Evolutionary conservation across 108 stramenopile species (phyloP), one percentile per base, ranked within the genome.

Genomic region (Cyclotella distinguenda): DNA sequence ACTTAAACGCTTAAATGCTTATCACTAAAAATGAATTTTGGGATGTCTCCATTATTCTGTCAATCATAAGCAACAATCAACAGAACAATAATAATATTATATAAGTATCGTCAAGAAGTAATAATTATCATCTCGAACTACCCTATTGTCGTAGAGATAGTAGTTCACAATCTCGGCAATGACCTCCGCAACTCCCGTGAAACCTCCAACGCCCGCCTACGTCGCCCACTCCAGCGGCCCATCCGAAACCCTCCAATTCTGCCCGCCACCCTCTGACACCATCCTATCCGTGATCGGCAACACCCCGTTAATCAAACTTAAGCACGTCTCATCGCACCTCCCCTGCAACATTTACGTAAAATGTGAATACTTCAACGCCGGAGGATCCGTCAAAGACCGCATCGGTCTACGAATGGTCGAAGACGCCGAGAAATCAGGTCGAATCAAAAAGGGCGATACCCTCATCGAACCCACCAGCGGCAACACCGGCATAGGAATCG

Each of bases 401-500:
- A 97, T 97, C 45, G 94, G 87, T 2, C 69, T 80, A 12, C 82
- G 84, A 13, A 95, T 95, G 93, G 70, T 91, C 12, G 67, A 81
- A 30, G 81, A 80, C 43, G 86, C 84, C 32, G 94, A 95, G 60
- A 68, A 60, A 27, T 47, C 60, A 15, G 91, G 91, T 6, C 46
- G 68, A 0, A 84, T 94, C 47, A 76, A 95, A 68, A 86, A 88
- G 9, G 97, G 97, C 16, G 95, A 94, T 55, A 96, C 95, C 8
- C 63, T 97, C 27, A 96, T 97, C 63, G 97, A 97, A 70, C 95
- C 95, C n/a, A 97, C 97, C 4, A 84, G 84, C 15, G 97, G 97
- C 12, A 97, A 96, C 79, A 97, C 97, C 8, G 96, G 97, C 35
- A 97, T 97, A 49, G 95, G 97, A 13, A 75, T 98, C 7, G 95